Evolutionary conservation across 176 grass and related monocot genomes (phyloP), one percentile per base, ranked within the genome.

Genomic region (Ampelocalamus luodianensis): DNA sequence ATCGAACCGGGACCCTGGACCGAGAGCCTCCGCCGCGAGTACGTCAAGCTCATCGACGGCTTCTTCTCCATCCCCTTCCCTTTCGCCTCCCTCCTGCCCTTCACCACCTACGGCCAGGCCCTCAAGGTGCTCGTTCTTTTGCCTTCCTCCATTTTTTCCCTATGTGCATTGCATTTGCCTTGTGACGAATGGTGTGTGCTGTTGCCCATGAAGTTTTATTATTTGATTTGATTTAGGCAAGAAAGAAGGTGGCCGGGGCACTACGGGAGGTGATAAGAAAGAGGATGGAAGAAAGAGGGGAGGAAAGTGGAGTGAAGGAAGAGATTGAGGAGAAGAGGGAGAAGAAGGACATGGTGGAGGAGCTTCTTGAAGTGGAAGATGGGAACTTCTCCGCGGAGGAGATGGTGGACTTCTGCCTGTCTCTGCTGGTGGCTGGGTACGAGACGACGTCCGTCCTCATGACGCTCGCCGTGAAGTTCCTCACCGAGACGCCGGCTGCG

Each of bases 391-490:
- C 91, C 0, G 96, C 85, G 77, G 96, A 99, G 78, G 96, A 99
- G 79, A 96, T 94, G 64, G 91, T 99, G 39, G 96, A 99, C 51
- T 99, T 99, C 93, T 89, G 94, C 26, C 86, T 99, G 34, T 87
- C 93, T 17, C 74, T 99, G 69, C 90, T 99, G 9, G 90, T 99
- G 44, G 96, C 91, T 2, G 96, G 96, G 32, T 96, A 96, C 69
- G 96, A 99, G 90, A 99, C 96, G 5, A 96, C 96, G 1, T 89
- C 96, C 20, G 92, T 94, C 74, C 90, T 93, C 86, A 99, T 96
- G 89, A 96, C 96, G 20, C 78, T 99, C 3, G 93, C 96, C 65
- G 93, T 94, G 29, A 99, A 96, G 82, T 99, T 96, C 90, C 88
- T 99, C 85, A 92, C 81, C 29, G 96, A 99, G 76, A 89, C 91